phyloP scores from a whole-genome alignment of 2,329 filamentous ascomycete species.

The Trichoderma semiorbis region DNA sequence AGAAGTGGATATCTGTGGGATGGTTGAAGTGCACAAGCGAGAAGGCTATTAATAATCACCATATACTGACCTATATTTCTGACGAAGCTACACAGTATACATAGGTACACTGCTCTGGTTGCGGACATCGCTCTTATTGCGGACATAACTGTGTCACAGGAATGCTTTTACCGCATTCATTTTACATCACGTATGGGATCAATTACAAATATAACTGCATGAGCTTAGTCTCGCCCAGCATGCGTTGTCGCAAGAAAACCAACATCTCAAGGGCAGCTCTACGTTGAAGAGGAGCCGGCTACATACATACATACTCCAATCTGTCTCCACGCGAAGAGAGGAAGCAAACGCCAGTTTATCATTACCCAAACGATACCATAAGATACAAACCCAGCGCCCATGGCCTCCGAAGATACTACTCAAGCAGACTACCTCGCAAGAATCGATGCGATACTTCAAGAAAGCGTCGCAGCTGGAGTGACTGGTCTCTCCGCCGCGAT shows the following conservation, averaged over 20 bases:
- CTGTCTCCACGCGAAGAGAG: background rate
- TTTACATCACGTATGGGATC: background rate
- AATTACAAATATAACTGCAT: background rate
- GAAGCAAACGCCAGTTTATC: background rate
- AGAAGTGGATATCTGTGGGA: background rate
- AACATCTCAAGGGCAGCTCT: background rate
- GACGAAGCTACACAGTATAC: background rate
- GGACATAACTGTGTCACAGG: background rate
- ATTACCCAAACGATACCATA: background rate
- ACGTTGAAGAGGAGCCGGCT: background rate
- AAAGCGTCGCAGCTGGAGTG: slow-evolving; percentile 6
- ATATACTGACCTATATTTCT: background rate
- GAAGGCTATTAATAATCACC: background rate
- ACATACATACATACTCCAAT: background rate
- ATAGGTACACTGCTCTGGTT: no score
- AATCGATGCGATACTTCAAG: slow-evolving; percentile 4
- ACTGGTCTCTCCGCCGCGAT: slow-evolving; percentile 18
- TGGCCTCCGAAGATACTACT: background rate
- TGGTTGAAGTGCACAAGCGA: background rate
- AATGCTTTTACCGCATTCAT: background rate
- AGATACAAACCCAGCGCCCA: background rate
- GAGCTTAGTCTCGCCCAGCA: background rate
- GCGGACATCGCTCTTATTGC: background rate
- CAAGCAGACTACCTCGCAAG: background rate
- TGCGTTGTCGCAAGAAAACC: background rate